phyloP scores from a whole-genome alignment of 164 flowering plant species.

The Dillenia turbinata region DNA sequence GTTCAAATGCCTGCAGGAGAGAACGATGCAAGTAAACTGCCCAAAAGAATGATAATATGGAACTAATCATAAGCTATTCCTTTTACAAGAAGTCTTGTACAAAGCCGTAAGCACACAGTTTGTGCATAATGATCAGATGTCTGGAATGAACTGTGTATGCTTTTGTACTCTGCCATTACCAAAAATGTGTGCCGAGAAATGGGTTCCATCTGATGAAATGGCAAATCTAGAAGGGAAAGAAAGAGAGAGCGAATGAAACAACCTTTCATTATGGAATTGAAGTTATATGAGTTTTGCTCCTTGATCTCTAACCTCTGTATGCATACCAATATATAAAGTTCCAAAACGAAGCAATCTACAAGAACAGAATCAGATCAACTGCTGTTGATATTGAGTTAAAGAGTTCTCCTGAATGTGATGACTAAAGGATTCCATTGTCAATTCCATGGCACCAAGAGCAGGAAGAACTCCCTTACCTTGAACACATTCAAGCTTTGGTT shows the following conservation, averaged over 20 bases:
- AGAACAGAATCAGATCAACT: background rate
- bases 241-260: background rate
- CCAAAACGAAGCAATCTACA: conserved; percentile 86
- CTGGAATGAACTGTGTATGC: conserved; percentile 58
- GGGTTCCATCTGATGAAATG: no score
- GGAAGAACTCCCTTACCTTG: conserved; percentile 36
- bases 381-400: no score
- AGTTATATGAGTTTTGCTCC: conserved; percentile 79
- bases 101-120: conserved; percentile 73
- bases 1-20: conserved; percentile 73
- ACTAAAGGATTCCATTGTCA: no score
- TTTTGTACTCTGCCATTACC: conserved; percentile 67
- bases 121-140: conserved; percentile 66
- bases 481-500: conserved; percentile 72
- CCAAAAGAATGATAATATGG: background rate
- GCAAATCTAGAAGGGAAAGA: no score
- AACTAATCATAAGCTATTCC: no score
- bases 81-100: conserved; percentile 15
- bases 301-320: conserved; percentile 81
- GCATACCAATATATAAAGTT: conserved; percentile 85
- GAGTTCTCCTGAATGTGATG: no score
- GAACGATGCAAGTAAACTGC: background rate
- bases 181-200: background rate
- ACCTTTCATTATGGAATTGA: conserved; percentile 92
- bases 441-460: no score